Evolutionary conservation across 116 monocot genomes (phyloP), one percentile per base, ranked within the genome.

Genomic region (Zostera marina): DNA sequence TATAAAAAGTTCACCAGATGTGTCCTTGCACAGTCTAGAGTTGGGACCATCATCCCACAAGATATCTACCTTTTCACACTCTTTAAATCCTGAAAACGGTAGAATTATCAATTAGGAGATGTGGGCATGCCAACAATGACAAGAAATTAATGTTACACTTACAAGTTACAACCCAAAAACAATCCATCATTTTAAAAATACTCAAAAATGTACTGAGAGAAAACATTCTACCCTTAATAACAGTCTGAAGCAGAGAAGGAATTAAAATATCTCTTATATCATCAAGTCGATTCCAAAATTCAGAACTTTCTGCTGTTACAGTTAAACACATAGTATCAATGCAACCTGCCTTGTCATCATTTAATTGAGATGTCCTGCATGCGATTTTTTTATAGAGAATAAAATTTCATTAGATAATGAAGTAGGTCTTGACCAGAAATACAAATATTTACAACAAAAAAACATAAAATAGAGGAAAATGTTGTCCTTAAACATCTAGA

Each of bases 41-140:
- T 68, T 59, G 26, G 66, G 40, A 9, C 63, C 64, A 17, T 63
- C 25, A 66, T 79, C 73, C 67, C 88, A 94, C 43, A 79, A 51
- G 61, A 92, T 83, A 39, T 87, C 76, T 17, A 92, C 83, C 57
- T 73, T 72, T 17, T 77, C 70, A 41, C 77, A 71, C 72, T 78
- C 84, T 57, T 58, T 48, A 54, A 85, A 82, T 54, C 93, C 93
- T 93, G 39, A 32, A 38, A 56, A 32, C 32, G 5, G 5, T 17
- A 13, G 49, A 49, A 17, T 49, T 6, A 49, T 1, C 0, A 17
- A 15, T 49, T 49, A 19, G 16, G 20, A 11, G 20, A 13, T 17
- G 7, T 49, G 8, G 15, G 13, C 15, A 15, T 49, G 49, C 20
- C 4, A 15, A 49, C 4, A 47, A 47, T 15, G 47, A 3, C 13